Evolutionary conservation across 371 early-diverging fungal genomes (phyloP).

Genomic region (Mucor circinelloides): DNA sequence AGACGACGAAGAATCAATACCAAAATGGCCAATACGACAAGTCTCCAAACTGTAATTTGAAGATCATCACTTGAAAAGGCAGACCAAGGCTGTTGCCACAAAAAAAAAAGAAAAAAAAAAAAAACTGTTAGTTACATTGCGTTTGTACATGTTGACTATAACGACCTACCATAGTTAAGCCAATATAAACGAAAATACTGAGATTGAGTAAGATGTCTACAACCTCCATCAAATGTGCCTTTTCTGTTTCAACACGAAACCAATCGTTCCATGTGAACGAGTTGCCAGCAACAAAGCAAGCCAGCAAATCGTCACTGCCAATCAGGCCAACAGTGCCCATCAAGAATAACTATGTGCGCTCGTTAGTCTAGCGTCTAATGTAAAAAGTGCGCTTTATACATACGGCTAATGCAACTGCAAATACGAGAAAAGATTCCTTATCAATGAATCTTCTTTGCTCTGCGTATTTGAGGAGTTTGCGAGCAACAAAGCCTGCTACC

Average conservation of each 20-base stretch:
- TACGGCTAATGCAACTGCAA: conserved; percentile 83
- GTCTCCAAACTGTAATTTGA: conserved; percentile 62
- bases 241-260: conserved; percentile 81
- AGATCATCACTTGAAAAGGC: conserved; percentile 47
- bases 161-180: conserved; percentile 65
- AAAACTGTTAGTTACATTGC: background rate
- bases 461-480: conserved; percentile 71
- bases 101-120: no score
- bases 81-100: conserved; percentile 72
- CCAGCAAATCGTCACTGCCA: conserved; percentile 88
- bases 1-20: conserved; percentile 86
- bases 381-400: conserved; percentile 6
- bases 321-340: conserved; percentile 78
- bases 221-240: conserved; percentile 81
- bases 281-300: conserved; percentile 91
- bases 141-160: background rate
- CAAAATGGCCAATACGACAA: conserved; percentile 64
- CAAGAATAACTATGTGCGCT: conserved; percentile 60
- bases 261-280: conserved; percentile 90
- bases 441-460: conserved; percentile 77
- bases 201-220: conserved; percentile 88
- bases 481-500: conserved; percentile 75
- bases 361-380: background rate
- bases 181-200: conserved; percentile 91
- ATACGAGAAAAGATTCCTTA: conserved; percentile 89